Conservation (phyloP, 371 early-diverging fungal species). For the Haplosporangium sp. region DNA sequence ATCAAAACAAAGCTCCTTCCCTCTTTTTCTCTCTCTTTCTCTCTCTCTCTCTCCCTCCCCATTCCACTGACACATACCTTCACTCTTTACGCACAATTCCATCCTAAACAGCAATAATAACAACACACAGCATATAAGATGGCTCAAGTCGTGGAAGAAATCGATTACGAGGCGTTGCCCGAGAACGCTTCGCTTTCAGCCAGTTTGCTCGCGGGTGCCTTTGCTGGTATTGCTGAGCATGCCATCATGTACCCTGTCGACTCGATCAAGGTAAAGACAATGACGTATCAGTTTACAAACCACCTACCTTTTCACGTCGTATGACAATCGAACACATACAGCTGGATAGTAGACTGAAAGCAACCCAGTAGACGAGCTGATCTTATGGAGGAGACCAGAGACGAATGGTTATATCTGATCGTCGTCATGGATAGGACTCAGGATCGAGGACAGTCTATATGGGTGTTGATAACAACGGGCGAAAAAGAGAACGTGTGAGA, state of each 20-base stretch:
- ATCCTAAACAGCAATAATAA: not conserved
- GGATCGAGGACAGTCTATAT: too few species aligned
- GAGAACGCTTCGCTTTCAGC: conserved; percentile 79
- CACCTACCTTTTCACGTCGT: not conserved
- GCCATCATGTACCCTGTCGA: conserved; percentile 96
- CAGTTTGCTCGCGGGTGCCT: conserved; percentile 92
- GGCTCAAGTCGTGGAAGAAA: conserved; percentile 29
- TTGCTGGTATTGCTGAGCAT: conserved; percentile 97
- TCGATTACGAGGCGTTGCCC: conserved; percentile 93
- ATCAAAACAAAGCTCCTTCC: not conserved
- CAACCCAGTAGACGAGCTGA: too few species aligned
- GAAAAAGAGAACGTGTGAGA: too few species aligned
- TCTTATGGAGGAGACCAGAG: too few species aligned
- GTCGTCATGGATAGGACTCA: too few species aligned
- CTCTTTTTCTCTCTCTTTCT: not conserved
- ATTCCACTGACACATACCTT: not conserved
- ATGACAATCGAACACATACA: not conserved
- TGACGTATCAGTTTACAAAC: not conserved
- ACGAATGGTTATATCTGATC: too few species aligned
- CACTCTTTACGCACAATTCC: not conserved
- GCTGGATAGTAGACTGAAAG: too few species aligned
- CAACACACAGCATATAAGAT: conserved; percentile 2
- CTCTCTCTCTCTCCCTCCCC: not conserved
- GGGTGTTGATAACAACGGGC: too few species aligned
- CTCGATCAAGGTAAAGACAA: conserved; percentile 81